Conservation (phyloP, 2,329 filamentous ascomycete species). For the Aspergillus intermedius region DNA sequence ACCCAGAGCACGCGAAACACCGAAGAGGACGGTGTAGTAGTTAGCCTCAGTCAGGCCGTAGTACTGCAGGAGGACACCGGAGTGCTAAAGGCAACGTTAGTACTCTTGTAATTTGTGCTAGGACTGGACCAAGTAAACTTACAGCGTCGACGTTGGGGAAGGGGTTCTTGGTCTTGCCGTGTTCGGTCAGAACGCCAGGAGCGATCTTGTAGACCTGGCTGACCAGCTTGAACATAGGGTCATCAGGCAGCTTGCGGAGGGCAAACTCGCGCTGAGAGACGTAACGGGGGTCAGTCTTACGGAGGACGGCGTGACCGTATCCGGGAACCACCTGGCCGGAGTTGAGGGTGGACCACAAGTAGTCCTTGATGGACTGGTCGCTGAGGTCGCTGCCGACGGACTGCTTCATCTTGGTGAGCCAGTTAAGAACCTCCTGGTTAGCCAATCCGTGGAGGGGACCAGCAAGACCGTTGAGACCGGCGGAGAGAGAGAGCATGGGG, state of each 20-base stretch:
- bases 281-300: conserved; percentile 99
- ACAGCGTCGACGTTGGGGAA: conserved; percentile 94
- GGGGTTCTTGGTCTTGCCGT: conserved; percentile 99
- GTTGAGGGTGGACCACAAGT: conserved; percentile 98
- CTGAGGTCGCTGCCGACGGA: conserved; percentile 85
- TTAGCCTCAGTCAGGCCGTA: conserved; percentile 97
- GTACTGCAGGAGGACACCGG: conserved; percentile 98
- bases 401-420: conserved; percentile 99
- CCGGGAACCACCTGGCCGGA: conserved; percentile 91
- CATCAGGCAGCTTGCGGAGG: conserved; percentile 84
- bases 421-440: conserved; percentile 99
- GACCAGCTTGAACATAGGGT: conserved; percentile 99
- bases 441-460: conserved; percentile 97
- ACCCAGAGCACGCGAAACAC: conserved; percentile 95
- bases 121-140: conserved; percentile 17
- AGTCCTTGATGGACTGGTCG: conserved; percentile 94
- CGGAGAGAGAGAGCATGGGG: conserved; percentile 91
- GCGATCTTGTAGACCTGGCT: conserved; percentile 99
- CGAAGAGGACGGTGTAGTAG: conserved; percentile 99
- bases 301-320: conserved; percentile 97
- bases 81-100: conserved; percentile 54
- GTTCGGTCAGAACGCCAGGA: conserved; percentile 93
- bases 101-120: neutral
- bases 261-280: conserved; percentile 97
- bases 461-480: conserved; percentile 95